phyloP scores from a whole-genome alignment of 805 yeast species.

The Jamesozyma rosinii region DNA sequence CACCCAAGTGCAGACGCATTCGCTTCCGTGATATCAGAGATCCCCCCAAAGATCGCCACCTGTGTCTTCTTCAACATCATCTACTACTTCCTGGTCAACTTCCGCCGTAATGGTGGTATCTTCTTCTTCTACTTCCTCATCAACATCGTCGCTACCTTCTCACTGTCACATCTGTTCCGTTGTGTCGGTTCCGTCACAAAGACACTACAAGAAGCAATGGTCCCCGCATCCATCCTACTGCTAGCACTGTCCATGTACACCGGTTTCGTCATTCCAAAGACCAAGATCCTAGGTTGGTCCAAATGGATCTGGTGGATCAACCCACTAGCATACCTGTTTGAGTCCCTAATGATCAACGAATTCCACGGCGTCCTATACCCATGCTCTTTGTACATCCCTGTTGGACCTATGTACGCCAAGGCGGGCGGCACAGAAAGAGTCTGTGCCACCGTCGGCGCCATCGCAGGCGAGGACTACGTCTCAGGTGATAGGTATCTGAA shows the following conservation, averaged over 20 bases:
- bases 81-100: conserved; percentile 45
- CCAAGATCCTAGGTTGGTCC: conserved; percentile 39
- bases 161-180: conserved; percentile 47
- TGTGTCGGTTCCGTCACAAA: conserved; percentile 34
- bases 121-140: conserved; percentile 46
- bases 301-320: conserved; percentile 39
- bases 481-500: conserved; percentile 40
- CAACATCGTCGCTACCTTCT: conserved; percentile 35
- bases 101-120: conserved; percentile 43
- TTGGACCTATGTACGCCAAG: conserved; percentile 35
- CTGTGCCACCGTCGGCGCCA: conserved; percentile 46
- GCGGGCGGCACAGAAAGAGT: conserved; percentile 24
- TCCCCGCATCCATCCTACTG: conserved; percentile 36
- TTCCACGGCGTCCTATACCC: conserved; percentile 31
- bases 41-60: conserved; percentile 42
- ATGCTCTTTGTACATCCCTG: conserved; percentile 35
- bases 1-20: conserved; percentile 58
- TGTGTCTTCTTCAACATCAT: conserved; percentile 40
- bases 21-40: conserved; percentile 50
- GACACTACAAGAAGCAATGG: conserved; percentile 36
- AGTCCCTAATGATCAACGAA: conserved; percentile 38
- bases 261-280: conserved; percentile 39
- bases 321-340: conserved; percentile 37
- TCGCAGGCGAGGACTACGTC: conserved; percentile 38
- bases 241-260: conserved; percentile 34